A percentile compares a stretch with the other conserved stretches of the same genome.
Conservation (phyloP, 2,329 filamentous ascomycete genomes). For the Monosporascus sp. region DNA sequence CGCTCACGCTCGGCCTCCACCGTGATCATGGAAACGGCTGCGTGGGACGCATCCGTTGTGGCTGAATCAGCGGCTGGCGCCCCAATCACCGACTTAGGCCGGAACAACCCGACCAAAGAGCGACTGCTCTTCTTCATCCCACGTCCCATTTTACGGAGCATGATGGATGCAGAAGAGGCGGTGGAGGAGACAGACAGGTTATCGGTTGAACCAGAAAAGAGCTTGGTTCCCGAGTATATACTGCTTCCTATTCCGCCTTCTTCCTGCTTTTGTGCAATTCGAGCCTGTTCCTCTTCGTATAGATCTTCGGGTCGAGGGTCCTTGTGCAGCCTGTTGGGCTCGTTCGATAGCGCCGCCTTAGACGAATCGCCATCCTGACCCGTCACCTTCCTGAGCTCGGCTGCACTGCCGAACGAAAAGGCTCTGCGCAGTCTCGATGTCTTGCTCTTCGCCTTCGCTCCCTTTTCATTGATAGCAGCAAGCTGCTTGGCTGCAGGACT, state of each 20-base stretch:
- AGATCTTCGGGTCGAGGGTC: constrained; percentile 59
- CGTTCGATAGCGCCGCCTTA: constrained; percentile 24
- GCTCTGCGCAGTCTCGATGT: constrained; percentile 80
- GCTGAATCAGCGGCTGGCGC: constrained; percentile 66
- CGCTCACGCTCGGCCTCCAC: constrained; percentile 87
- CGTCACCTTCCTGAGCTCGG: constrained; percentile 76
- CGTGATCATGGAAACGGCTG: constrained; percentile 91
- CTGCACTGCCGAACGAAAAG: constrained; percentile 94
- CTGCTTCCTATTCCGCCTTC: constrained; percentile 85
- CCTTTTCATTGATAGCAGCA: constrained; percentile 80
- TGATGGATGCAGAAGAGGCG: constrained; percentile 82
- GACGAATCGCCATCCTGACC: constrained; percentile 48
- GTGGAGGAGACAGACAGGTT: constrained; percentile 90
- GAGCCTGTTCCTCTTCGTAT: constrained; percentile 81
- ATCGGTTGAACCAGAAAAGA: constrained; percentile 89
- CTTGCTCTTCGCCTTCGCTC: constrained; percentile 74
- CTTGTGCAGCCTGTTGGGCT: constrained; percentile 59
- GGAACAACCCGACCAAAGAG: constrained; percentile 88
- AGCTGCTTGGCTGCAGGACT: constrained; percentile 81
- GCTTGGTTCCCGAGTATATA: constrained; percentile 83
- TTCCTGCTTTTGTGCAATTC: constrained; percentile 90
- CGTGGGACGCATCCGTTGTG: constrained; percentile 63
- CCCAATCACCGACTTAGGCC: constrained; percentile 87
- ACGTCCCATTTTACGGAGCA: constrained; percentile 98
- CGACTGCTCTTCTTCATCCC: constrained; percentile 94